Evolutionary conservation across 163 green algal species (phyloP).

Genomic region (Scenedesmus sp.): DNA sequence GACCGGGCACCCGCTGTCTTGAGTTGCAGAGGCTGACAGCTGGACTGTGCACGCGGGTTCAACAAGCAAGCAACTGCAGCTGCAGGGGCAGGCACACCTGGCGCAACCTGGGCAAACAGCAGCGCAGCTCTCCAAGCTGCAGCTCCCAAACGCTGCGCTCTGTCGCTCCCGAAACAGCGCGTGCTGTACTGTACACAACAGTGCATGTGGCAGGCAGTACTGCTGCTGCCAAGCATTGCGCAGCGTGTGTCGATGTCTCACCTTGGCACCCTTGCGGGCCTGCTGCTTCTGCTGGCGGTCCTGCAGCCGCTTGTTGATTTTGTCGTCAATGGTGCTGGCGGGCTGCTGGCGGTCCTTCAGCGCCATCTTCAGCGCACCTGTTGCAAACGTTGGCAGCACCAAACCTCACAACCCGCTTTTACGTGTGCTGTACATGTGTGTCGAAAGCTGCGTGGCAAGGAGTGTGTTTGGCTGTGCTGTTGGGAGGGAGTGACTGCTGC

Average conservation of each 20-base stretch:
- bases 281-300: conserved; percentile 10
- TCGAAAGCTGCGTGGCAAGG: background rate
- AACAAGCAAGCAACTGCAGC: background rate
- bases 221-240: background rate
- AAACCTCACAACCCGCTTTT: background rate
- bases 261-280: background rate
- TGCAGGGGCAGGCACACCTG: background rate
- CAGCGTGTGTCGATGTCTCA: no score
- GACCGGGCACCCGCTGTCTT: no score
- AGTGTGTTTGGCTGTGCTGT: background rate
- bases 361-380: conserved; percentile 76
- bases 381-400: background rate
- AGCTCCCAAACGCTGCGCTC: no score
- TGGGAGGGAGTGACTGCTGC: background rate
- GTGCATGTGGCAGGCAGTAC: background rate
- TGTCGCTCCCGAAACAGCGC: no score
- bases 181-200: no score
- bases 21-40: no score
- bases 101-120: background rate
- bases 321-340: conserved; percentile 82
- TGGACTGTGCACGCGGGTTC: no score
- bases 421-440: background rate
- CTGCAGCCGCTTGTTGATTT: conserved; percentile 77
- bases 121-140: no score
- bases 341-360: conserved; percentile 49